phyloP scores from a whole-genome alignment of 805 yeast genomes.

The Ogataea methanolica region DNA sequence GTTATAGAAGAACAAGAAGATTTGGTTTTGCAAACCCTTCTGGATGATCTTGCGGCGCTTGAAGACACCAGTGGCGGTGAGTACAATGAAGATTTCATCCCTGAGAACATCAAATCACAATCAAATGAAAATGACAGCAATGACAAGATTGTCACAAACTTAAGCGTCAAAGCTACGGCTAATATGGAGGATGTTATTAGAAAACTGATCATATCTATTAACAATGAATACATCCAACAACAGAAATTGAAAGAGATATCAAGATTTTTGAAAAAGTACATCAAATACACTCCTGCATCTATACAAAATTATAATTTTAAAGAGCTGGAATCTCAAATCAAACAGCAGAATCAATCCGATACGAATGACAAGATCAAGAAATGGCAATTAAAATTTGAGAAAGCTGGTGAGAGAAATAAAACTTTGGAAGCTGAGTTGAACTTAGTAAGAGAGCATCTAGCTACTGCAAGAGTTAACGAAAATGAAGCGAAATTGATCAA shows the following conservation, averaged over 20 bases:
- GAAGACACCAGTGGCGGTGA: too few relatives aligned
- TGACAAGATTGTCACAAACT: conserved; percentile 49
- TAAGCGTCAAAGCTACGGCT: conserved; percentile 54
- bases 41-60: conserved; percentile 24
- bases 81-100: not conserved
- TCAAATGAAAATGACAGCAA: conserved; percentile 25
- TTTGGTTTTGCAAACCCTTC: conserved; percentile 21
- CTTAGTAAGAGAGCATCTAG: conserved; percentile 16
- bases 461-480: conserved; percentile 17
- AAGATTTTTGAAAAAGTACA: conserved; percentile 49
- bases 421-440: conserved; percentile 17
- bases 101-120: not conserved
- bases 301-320: not conserved
- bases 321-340: conserved; percentile 1
- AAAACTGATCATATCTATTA: conserved; percentile 48
- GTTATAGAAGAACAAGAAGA: conserved; percentile 30
- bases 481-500: conserved; percentile 4
- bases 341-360: not conserved
- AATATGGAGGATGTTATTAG: conserved; percentile 53
- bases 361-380: conserved; percentile 1
- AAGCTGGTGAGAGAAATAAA: conserved; percentile 18
- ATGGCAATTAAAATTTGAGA: conserved; percentile 7
- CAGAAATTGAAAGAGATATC: conserved; percentile 51
- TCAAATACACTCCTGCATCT: conserved; percentile 11
- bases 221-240: conserved; percentile 56